Evolutionary conservation across 345 rosid genomes (phyloP).

Genomic region (Bruguiera sexangula): DNA sequence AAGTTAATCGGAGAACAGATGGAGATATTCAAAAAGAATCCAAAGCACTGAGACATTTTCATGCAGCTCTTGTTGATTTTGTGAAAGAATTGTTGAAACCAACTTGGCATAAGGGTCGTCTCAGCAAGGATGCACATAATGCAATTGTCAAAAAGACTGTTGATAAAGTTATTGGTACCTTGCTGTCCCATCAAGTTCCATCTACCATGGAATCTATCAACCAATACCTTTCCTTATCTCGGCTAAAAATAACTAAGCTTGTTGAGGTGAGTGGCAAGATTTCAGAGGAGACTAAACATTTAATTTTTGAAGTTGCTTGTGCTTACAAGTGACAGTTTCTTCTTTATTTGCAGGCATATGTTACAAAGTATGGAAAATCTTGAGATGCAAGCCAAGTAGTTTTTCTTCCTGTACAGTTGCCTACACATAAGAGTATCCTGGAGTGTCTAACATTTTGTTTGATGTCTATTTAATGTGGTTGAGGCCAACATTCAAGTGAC

Average conservation of each 20-base stretch:
- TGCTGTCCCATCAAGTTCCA: conserved; percentile 65
- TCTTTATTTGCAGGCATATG: conserved; percentile 66
- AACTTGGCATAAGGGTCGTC: conserved; percentile 75
- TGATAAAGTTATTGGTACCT: conserved; percentile 63
- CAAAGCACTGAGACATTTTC: conserved; percentile 55
- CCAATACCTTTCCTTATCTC: conserved; percentile 56
- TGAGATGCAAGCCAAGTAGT: conserved; percentile 33
- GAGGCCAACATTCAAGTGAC: conserved; percentile 21
- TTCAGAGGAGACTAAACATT: conserved; percentile 12
- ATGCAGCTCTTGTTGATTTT: conserved; percentile 56
- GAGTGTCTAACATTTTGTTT: conserved; percentile 15
- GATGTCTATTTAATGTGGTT: conserved; percentile 15
- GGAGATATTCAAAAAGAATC: conserved; percentile 43
- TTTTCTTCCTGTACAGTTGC: conserved; percentile 31
- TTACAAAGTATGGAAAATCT: conserved; percentile 61
- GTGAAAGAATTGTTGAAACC: conserved; percentile 77
- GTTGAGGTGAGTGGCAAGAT: conserved; percentile 60
- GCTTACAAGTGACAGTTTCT: conserved; percentile 22
- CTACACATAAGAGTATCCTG: conserved; percentile 5
- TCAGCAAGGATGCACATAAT: conserved; percentile 80
- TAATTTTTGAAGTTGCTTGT: conserved; percentile 9
- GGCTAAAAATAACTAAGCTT: conserved; percentile 64
- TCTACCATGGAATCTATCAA: conserved; percentile 40
- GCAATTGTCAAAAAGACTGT: conserved; percentile 63
- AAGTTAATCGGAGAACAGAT: conserved; percentile 43